A percentile compares a stretch with the other conserved stretches of the same genome.
These are phyloP conservation scores for Eurotiales sp. DNA, from an alignment of 2,329 filamentous ascomycete species.

Conservation along the genomic window DNA sequence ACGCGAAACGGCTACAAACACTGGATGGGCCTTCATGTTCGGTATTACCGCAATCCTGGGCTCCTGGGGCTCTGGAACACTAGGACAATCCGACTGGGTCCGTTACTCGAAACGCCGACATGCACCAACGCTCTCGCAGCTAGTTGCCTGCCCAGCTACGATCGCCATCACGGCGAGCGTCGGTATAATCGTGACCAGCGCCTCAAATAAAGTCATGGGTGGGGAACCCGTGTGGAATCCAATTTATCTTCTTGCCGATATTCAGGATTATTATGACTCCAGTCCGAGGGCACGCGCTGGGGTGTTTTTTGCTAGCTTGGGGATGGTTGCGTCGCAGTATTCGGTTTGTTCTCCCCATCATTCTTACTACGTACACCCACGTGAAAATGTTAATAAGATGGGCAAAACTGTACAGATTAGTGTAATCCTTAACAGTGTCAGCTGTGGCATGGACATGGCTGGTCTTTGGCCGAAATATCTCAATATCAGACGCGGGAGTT, in stretches of 20 bases:
- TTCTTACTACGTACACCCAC: constrained; percentile 16
- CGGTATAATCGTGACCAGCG: constrained; percentile 37
- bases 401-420: not conserved
- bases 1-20: constrained; percentile 16
- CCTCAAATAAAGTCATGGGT: constrained; percentile 22
- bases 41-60: constrained; percentile 25
- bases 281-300: constrained; percentile 29
- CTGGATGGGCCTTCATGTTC: constrained; percentile 23
- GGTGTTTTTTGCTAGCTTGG: constrained; percentile 36
- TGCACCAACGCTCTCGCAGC: constrained; percentile 23
- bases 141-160: constrained; percentile 22
- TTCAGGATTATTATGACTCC: constrained; percentile 30
- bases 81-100: constrained; percentile 26
- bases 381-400: constrained; percentile 11
- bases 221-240: constrained; percentile 39
- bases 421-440: constrained; percentile 40
- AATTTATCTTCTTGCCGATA: constrained; percentile 33
- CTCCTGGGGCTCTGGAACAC: constrained; percentile 23
- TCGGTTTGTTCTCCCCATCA: constrained; percentile 27
- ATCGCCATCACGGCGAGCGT: constrained; percentile 35
- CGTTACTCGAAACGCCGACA: constrained; percentile 24
- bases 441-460: constrained; percentile 54
- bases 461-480: constrained; percentile 52
- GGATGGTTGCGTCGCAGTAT: constrained; percentile 31
- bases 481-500: constrained; percentile 54